Base-by-base conservation (phyloP, 345 rosid species). In the Lenwebbia sp. region DNA sequence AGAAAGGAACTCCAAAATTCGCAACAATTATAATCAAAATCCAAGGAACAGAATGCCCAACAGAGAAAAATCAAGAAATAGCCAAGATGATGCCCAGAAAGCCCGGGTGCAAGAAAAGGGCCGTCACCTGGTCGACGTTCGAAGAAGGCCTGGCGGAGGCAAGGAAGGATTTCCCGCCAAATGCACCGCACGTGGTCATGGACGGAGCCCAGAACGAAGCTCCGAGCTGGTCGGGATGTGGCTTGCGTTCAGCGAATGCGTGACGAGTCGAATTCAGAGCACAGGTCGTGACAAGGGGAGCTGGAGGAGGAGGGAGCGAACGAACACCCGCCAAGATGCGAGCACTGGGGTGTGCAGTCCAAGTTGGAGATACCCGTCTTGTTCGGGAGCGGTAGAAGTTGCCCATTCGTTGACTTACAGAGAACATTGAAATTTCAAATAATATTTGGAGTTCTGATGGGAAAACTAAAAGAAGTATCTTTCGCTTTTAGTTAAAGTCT, bases 131-230 rank as follows among this genome's bases (percentile, higher is more conserved):
- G 86, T 94, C 98, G 82, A 95, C 85, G 47, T 93, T 54, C 23
- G 87, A 85, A 65, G 92, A 91, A 84, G 91, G 95, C 85, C 94
- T 94, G 11, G 98, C 98, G 33, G 94, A 94, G 88, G 96, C 97
- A 51, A 93, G 86, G 91, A 92, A 94, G 53, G 92, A 88, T 50
- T 90, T 95, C 85, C 88, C 87, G 58, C 89, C 91, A 85, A 82
- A 44, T 41, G 54, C 83, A 83, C 88, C 89, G 74, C 90, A 90
- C 94, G 89, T 92, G 88, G 84, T 86, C 92, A 91, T 84, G 60
- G 85, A 88, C 51, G 89, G 93, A 50, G 91, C 86, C 96, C 94
- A 94, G 88, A 93, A 88, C 19, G 93, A 91, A 47, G 54, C 54
- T 51, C 54, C 54, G 94, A 83, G 96, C 91, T 52, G 91, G 83